Conservation (phyloP, 2,329 filamentous ascomycete species). For the Monosporascus cannonballus region DNA sequence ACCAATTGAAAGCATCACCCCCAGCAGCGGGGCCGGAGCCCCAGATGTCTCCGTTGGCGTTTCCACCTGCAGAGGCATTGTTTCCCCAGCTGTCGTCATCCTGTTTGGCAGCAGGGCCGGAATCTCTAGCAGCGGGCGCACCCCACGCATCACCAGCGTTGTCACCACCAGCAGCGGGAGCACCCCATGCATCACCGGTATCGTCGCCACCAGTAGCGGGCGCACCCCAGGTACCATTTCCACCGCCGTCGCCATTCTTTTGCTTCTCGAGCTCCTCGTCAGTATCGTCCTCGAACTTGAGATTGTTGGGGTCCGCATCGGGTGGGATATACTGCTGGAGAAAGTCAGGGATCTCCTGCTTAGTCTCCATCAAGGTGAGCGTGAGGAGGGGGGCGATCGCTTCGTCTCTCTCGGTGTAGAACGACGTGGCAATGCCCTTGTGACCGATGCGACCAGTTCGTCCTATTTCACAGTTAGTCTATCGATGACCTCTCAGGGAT, state of each 20-base stretch:
- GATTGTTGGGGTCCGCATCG: constrained; percentile 37
- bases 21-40: not conserved
- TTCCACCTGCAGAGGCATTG: not conserved
- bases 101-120: not conserved
- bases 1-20: not conserved
- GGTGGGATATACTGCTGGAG: constrained; percentile 59
- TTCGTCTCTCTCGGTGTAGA: constrained; percentile 76
- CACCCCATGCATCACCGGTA: constrained; percentile 2
- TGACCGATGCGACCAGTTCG: constrained; percentile 93
- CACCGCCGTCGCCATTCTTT: constrained; percentile 19
- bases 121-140: not conserved
- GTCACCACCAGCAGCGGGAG: constrained; percentile 1
- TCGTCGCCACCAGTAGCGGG: not conserved
- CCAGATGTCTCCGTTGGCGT: not conserved
- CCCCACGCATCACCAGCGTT: not conserved
- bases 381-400: constrained; percentile 68
- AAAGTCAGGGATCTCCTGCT: constrained; percentile 78
- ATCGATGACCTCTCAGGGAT: constrained; percentile 4
- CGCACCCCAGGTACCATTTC: constrained; percentile 1
- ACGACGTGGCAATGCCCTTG: constrained; percentile 76
- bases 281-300: constrained; percentile 51
- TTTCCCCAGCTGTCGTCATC: not conserved
- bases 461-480: constrained; percentile 40
- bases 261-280: constrained; percentile 39
- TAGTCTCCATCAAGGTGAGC: constrained; percentile 74